These are phyloP conservation scores for Lactarius sanguifluus DNA, from an alignment of 768 basidiomycete species.

Conservation along the genomic window DNA sequence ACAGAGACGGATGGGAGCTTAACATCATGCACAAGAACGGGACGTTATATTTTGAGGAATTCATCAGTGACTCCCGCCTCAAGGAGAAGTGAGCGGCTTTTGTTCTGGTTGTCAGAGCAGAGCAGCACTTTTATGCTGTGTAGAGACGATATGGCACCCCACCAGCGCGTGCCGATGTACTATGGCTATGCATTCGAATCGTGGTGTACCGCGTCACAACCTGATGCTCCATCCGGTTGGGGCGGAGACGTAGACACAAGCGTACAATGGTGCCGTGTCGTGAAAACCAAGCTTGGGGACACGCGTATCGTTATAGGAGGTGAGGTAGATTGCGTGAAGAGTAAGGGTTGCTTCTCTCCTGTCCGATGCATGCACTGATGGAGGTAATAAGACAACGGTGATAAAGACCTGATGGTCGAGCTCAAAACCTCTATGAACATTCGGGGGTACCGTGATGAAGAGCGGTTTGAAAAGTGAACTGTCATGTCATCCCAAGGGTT, in stretches of 20 bases:
- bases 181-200: constrained; percentile 91
- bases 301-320: constrained; percentile 78
- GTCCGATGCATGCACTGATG: neutral
- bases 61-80: constrained; percentile 56
- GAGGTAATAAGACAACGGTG: constrained; percentile 49
- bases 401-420: constrained; percentile 73
- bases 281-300: constrained; percentile 79
- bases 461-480: constrained; percentile 73
- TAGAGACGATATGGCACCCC: constrained; percentile 67
- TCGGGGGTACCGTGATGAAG: constrained; percentile 59
- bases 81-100: constrained; percentile 56
- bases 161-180: constrained; percentile 65
- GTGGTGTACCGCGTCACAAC: constrained; percentile 61
- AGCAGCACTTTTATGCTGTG: constrained; percentile 3
- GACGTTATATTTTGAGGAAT: constrained; percentile 75
- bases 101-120: neutral
- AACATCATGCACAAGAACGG: constrained; percentile 78
- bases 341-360: constrained; percentile 40
- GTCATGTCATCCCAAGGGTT: neutral
- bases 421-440: constrained; percentile 83
- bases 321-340: constrained; percentile 87
- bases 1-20: constrained; percentile 73
- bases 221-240: constrained; percentile 50
- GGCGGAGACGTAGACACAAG: constrained; percentile 84
- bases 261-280: constrained; percentile 87